phyloP scores from a whole-genome alignment of 805 yeast species.

The Kregervanrija delftensis region DNA sequence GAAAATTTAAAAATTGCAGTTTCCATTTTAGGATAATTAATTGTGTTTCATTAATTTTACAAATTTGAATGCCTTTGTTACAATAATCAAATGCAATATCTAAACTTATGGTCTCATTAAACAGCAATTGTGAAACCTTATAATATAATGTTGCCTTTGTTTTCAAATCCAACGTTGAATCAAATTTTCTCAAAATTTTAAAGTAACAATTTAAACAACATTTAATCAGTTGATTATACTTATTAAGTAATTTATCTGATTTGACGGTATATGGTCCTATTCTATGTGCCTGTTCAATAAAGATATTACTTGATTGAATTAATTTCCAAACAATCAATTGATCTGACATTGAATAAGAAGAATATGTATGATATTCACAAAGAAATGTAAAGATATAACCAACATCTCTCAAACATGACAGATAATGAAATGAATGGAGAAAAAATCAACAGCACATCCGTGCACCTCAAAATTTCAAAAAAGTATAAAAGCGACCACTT shows the following conservation, averaged over 20 bases:
- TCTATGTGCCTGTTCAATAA: slow-evolving; percentile 1
- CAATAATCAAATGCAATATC: slow-evolving; percentile 35
- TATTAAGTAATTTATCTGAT: slow-evolving; percentile 15
- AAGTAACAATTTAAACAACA: slow-evolving; percentile 32
- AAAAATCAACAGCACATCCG: too few relatives aligned
- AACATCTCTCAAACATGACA: too few relatives aligned
- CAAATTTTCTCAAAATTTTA: slow-evolving; percentile 27
- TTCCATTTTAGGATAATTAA: slow-evolving; percentile 19
- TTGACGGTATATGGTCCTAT: slow-evolving; percentile 8
- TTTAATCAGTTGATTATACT: slow-evolving; percentile 28
- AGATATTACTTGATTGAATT: slow-evolving; percentile 3
- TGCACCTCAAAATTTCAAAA: too few relatives aligned
- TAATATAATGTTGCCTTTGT: slow-evolving; percentile 29
- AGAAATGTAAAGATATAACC: too few relatives aligned
- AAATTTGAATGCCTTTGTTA: slow-evolving; percentile 22
- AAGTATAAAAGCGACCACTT: too few relatives aligned
- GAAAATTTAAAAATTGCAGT: slow-evolving; percentile 32
- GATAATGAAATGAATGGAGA: too few relatives aligned
- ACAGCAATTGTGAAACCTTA: slow-evolving; percentile 31
- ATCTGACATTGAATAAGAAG: too few relatives aligned
- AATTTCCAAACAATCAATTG: slow-evolving; percentile 3
- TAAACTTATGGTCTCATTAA: slow-evolving; percentile 34
- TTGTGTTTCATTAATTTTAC: slow-evolving; percentile 18
- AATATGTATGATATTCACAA: too few relatives aligned
- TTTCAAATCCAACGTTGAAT: slow-evolving; percentile 23